These are phyloP conservation scores for Malania oleifera DNA, from an alignment of 164 flowering plant genomes.

Conservation along the genomic window DNA sequence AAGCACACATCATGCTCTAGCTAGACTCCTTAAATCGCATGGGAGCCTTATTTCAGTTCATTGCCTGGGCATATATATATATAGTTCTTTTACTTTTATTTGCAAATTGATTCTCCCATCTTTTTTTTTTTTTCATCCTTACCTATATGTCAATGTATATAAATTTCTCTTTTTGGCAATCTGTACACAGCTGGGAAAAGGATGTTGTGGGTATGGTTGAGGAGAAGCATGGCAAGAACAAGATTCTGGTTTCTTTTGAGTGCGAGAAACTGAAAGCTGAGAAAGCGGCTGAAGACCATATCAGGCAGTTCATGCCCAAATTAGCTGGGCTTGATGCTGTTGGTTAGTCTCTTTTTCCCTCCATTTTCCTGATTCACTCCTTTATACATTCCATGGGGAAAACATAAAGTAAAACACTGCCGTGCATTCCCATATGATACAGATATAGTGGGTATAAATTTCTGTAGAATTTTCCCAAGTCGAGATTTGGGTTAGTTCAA, in stretches of 20 bases:
- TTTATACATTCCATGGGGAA: not conserved
- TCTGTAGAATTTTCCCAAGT: too few species aligned
- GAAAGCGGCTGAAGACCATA: conserved; percentile 86
- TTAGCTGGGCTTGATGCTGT: conserved; percentile 82
- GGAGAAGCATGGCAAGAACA: conserved; percentile 41
- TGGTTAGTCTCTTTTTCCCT: conserved; percentile 35
- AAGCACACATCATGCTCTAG: too few species aligned
- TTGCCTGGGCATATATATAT: too few species aligned
- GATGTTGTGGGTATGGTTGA: conserved; percentile 80
- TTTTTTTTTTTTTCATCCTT: too few species aligned
- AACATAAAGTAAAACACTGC: not conserved
- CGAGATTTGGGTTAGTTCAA: too few species aligned
- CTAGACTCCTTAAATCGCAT: too few species aligned
- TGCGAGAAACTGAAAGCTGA: conserved; percentile 93
- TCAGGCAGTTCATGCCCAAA: conserved; percentile 82
- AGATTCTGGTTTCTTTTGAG: conserved; percentile 61
- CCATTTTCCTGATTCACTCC: not conserved
- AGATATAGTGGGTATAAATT: too few species aligned
- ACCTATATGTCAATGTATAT: not conserved
- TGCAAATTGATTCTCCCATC: too few species aligned
- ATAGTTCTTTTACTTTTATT: too few species aligned
- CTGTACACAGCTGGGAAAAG: conserved; percentile 67
- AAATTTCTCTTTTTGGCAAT: not conserved
- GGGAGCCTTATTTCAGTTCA: too few species aligned
- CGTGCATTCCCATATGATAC: too few species aligned